Base-by-base conservation (phyloP, 2,329 filamentous ascomycete species). In the Hypomyces perniciosus region DNA sequence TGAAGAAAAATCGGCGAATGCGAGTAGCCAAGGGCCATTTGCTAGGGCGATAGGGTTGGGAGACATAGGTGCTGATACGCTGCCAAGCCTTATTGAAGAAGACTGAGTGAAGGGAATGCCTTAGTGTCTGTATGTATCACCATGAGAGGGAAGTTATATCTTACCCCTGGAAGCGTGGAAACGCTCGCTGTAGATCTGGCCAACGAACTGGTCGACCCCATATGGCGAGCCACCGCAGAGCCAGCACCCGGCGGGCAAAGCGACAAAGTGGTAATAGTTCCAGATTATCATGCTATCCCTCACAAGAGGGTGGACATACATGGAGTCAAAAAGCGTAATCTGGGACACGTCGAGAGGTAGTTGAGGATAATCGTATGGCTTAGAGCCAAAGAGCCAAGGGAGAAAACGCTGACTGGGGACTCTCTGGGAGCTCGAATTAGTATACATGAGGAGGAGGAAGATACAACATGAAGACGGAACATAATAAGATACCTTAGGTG, bases 281-380 rank as follows among this genome's bases (percentile, higher is more conserved):
- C 71, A 73, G 39, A 67, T 59, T 20, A 65, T 54, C 50, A 55
- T 63, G 10, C 61, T 65, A 31, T 66, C 64, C 45, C 66, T 59
- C 4, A 72, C 61, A 44, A 65, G 52, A 3, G 69, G 68, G 39
- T 71, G 70, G 6, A 71, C 66, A 49, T 73, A 73, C 48, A 67
- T 65, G 9, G 69, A 68, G 50, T 73, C 71, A 54, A 73, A 72
- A n/a, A 73, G 61, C 35, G 68, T 71, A 6, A 68, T 62, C 10
- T 65, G 62, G 28, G 64, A 64, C 13, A 65, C 64, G 54, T 73
- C 70, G 41, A 69, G 37, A 26, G 50, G 50, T 7, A 52, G 34
- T 45, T 52, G 61, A 12, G 60, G 61, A 13, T 56, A 54, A n/a
- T 57, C 56, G 6, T 57, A 43, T 9, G 51, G 50, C 13, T 53